phyloP scores from a whole-genome alignment of 495 filamentous ascomycete genomes.

The Podospora didyma region DNA sequence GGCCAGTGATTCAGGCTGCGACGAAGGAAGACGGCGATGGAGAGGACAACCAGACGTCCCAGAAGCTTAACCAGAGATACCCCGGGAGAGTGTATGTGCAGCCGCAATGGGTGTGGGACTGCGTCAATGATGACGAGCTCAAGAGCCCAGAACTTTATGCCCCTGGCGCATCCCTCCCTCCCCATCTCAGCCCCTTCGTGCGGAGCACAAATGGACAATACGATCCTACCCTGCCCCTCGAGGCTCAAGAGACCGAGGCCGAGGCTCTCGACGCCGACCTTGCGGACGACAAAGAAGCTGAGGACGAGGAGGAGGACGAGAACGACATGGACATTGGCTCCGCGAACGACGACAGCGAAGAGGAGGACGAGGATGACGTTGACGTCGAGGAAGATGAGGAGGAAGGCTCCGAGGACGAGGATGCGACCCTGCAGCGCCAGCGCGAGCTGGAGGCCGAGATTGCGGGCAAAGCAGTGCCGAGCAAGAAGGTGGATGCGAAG shows the following conservation, averaged over 20 bases:
- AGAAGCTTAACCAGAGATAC: slow-evolving; percentile 59
- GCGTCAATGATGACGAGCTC: slow-evolving; percentile 82
- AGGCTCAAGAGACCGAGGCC: slow-evolving; percentile 77
- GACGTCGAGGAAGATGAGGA: slow-evolving; percentile 42
- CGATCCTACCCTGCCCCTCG: slow-evolving; percentile 78
- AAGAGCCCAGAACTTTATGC: slow-evolving; percentile 85
- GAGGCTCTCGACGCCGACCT: slow-evolving; percentile 65
- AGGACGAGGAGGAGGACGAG: slow-evolving; percentile 30
- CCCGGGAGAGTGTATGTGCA: slow-evolving; percentile 89
- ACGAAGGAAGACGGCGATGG: slow-evolving; percentile 54
- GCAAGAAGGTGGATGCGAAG: slow-evolving; percentile 42
- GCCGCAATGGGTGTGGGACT: slow-evolving; percentile 98
- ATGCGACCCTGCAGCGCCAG: slow-evolving; percentile 58
- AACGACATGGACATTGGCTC: slow-evolving; percentile 40
- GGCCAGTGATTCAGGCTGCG: slow-evolving; percentile 62
- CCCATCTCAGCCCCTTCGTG: slow-evolving; percentile 95
- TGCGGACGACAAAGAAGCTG: slow-evolving; percentile 45
- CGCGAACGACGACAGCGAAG: slow-evolving; percentile 43
- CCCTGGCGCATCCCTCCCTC: slow-evolving; percentile 82
- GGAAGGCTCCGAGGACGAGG: slow-evolving; percentile 44
- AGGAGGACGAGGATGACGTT: slow-evolving; percentile 38
- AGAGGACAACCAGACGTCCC: slow-evolving; percentile 53
- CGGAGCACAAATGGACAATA: slow-evolving; percentile 79
- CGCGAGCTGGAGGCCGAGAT: slow-evolving; percentile 90
- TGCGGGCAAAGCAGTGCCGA: slow-evolving; percentile 44